Evolutionary conservation across 306 rosid species (phyloP).

Genomic region (Delonix regia): DNA sequence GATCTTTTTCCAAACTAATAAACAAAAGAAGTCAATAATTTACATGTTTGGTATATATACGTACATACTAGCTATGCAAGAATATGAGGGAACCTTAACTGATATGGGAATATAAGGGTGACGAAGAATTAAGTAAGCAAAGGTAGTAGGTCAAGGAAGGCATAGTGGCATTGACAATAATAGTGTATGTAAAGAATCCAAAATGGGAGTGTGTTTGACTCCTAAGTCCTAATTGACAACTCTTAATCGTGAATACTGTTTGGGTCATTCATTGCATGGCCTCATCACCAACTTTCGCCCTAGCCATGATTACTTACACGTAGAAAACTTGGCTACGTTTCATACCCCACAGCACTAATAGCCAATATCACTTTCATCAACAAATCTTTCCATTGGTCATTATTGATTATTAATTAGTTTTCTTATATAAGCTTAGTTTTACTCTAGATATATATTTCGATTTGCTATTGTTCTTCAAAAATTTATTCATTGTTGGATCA

Average conservation of each 20-base stretch:
- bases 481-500: no score
- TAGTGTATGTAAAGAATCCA: conserved; percentile 42
- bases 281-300: conserved; percentile 27
- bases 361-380: not conserved
- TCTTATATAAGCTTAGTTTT: not conserved
- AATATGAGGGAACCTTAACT: not conserved
- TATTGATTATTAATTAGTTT: not conserved
- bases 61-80: not conserved
- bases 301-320: conserved; percentile 31
- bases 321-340: conserved; percentile 5
- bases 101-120: not conserved
- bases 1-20: no score
- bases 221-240: conserved; percentile 12
- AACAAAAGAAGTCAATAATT: not conserved
- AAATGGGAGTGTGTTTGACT: conserved; percentile 23
- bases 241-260: conserved; percentile 27
- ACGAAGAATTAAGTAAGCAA: not conserved
- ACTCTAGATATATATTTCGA: not conserved
- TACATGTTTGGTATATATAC: not conserved
- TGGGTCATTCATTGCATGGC: conserved; percentile 33
- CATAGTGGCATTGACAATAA: conserved; percentile 27
- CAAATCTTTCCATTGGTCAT: not conserved
- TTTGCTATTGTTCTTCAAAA: no score
- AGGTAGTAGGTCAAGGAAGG: conserved; percentile 31
- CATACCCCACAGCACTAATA: not conserved